Base-by-base conservation (phyloP, 2,329 filamentous ascomycete genomes). In the Cytospora piceae region DNA sequence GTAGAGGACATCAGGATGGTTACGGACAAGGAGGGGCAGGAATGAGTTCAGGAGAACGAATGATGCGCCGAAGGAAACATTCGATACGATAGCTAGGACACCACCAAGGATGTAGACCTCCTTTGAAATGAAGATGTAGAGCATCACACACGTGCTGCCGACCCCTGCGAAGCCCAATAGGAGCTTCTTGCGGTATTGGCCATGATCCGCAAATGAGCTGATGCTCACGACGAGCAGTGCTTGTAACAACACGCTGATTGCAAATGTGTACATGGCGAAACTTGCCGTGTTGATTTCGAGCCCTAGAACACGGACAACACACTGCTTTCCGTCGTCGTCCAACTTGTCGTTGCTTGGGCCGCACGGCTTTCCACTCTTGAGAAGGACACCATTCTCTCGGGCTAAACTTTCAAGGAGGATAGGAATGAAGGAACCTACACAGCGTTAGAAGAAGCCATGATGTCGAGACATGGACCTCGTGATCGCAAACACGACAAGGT, bases 241-340 rank as follows among this genome's bases (percentile, higher is more conserved):
- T 76, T 99, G 95, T 14, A 97, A 77, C 24, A 97, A 78, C 1
- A 99, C 95, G 75, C 92, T 96, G 73, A 96, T 82, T 65, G 93
- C 96, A 78, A 99, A 99, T 2, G 93, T 97, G 79, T 98, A 98
- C 93, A 98, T 96, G 75, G 76, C 94, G 77, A 98, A 97, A 77
- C 92, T 96, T 42, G 94, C 94, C 0, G 94, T 97, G 77, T 98
- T 98, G 79, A 99, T 90, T 73, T 96, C 90, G 67, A 91, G 77
- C 7, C 94, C 94, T 29, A 96, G 80, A 6, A 98, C 82, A 69
- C 90, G 87, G 66, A 98, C 87, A 67, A 98, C 82, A 74, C 95
- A 99, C 75, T 96, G 92, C 58, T 83, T 83, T 52, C 81, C 80
- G 70, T 82, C 76, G 42, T 74, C 74, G 22, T 65, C 66, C 24